These are phyloP conservation scores for Neonectria faginata DNA, from an alignment of 2,329 filamentous ascomycete species.

Conservation along the genomic window DNA sequence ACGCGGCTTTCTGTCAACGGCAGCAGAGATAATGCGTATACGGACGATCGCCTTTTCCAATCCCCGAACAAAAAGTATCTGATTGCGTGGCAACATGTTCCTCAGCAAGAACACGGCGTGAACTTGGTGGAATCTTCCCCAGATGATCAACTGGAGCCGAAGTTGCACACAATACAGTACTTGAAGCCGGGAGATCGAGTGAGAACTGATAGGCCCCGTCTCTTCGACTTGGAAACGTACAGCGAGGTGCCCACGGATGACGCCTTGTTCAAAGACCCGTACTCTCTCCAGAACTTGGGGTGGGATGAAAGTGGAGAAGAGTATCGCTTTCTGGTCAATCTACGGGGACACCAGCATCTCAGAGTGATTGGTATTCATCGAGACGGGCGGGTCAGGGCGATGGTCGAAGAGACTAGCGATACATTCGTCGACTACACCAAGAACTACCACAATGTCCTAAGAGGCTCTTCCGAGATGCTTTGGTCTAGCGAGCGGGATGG, in stretches of 20 bases:
- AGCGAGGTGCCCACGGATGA: slow-evolving; percentile 40
- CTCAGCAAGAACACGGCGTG: slow-evolving; percentile 33
- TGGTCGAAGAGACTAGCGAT: slow-evolving; percentile 43
- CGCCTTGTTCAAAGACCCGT: slow-evolving; percentile 42
- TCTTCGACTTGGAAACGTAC: slow-evolving; percentile 36
- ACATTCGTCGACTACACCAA: slow-evolving; percentile 46
- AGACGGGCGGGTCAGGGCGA: slow-evolving; percentile 30
- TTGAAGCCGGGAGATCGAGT: slow-evolving; percentile 46
- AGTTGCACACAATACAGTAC: slow-evolving; percentile 38
- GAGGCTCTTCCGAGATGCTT: slow-evolving; percentile 38
- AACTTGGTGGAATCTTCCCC: slow-evolving; percentile 44
- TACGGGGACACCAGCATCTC: slow-evolving; percentile 43
- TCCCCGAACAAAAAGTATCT: slow-evolving; percentile 33
- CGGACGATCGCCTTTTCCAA: slow-evolving; percentile 31
- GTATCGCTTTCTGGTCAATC: slow-evolving; percentile 47
- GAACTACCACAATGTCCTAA: slow-evolving; percentile 23
- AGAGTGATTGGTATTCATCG: slow-evolving; percentile 35
- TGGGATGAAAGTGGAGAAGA: slow-evolving; percentile 42
- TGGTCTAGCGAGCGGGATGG: slow-evolving; percentile 48
- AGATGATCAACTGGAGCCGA: slow-evolving; percentile 45
- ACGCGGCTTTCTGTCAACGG: slow-evolving; percentile 37
- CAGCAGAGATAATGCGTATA: slow-evolving; percentile 32
- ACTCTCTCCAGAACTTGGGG: slow-evolving; percentile 34
- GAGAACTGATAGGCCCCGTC: slow-evolving; percentile 41
- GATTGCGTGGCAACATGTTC: slow-evolving; percentile 43